Conservation (phyloP, 305 asterid species). For the Rubia tinctorum region DNA sequence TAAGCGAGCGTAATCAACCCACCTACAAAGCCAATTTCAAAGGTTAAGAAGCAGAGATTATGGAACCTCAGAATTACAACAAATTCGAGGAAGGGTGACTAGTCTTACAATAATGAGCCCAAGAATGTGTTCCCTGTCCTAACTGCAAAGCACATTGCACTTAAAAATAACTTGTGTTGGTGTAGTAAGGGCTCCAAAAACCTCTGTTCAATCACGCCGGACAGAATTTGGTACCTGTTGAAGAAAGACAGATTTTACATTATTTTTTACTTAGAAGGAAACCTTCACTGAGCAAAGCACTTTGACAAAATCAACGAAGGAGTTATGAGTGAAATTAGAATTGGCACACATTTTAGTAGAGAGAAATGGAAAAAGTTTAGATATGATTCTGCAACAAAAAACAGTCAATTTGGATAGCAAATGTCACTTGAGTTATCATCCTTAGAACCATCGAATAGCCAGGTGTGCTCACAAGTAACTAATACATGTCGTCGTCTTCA, state of each 20-base stretch:
- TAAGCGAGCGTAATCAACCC: slow-evolving; percentile 93
- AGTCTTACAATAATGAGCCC: slow-evolving; percentile 82
- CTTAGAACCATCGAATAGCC: neutral
- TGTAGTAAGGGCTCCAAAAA: slow-evolving; percentile 79
- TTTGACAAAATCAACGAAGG: neutral
- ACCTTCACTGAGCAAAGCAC: neutral
- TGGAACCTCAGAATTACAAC: neutral
- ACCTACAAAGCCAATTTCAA: slow-evolving; percentile 43
- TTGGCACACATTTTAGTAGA: too few species aligned
- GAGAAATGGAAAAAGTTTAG: neutral
- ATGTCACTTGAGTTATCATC: neutral
- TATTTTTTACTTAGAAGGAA: neutral
- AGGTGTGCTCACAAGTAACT: neutral
- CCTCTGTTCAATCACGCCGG: slow-evolving; percentile 90
- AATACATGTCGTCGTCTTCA: neutral
- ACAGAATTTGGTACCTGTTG: slow-evolving; percentile 82
- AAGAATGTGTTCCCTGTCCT: slow-evolving; percentile 89
- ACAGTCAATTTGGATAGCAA: neutral
- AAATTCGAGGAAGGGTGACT: slow-evolving; percentile 8
- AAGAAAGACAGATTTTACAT: slow-evolving; percentile 11
- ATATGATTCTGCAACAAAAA: neutral
- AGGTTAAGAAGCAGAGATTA: neutral
- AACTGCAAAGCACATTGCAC: slow-evolving; percentile 86
- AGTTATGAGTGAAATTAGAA: neutral
- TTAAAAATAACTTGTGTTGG: slow-evolving; percentile 69